Evolutionary conservation across 2,329 filamentous ascomycete genomes (phyloP), one percentile per base, ranked within the genome.

Genomic region (Hypoxylon sp.): DNA sequence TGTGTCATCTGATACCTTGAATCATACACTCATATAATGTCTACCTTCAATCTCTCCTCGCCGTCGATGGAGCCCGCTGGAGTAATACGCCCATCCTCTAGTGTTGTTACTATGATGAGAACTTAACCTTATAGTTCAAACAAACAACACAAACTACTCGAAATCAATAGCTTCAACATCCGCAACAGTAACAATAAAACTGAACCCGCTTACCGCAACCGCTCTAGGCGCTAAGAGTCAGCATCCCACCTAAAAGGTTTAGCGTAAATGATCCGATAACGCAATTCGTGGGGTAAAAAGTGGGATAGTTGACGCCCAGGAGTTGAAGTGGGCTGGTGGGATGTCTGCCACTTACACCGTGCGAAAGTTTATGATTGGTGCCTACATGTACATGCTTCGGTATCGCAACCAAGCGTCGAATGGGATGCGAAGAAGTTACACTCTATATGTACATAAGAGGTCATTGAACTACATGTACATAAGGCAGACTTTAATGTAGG

Each of bases 221-320:
- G 63, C 66, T 57, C 56, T 64, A 62, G 58, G 57, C 66, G 62
- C 58, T 50, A 35, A 35, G 27, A 17, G 51, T n/a, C 11, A 44
- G n/a, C 27, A 17, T 20, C 27, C 40, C 33, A 25, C n/a, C 11
- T 5, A 48, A 30, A 31, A 20, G 20, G 46, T 25, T 31, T 22
- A 46, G 53, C 49, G 57, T 33, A 51, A 48, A 48, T 55, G 54
- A 67, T 66, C 66, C 66, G 69, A 72, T 72, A 72, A 67, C 69
- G 69, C 69, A 70, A 72, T 72, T 72, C 69, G 69, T 70, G 69
- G 69, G 69, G 67, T 72, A 71, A 55, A 65, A 54, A 48, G 61
- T 59, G 63, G 69, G 60, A 68, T 55, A 55, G 17, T 54, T 46
- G 20, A 56, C 48, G 20, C 50, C 50, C 30, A 66, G 48, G 20